Conservation (phyloP, 208 protist genomes). For the Acanthamoeba pearcei region DNA sequence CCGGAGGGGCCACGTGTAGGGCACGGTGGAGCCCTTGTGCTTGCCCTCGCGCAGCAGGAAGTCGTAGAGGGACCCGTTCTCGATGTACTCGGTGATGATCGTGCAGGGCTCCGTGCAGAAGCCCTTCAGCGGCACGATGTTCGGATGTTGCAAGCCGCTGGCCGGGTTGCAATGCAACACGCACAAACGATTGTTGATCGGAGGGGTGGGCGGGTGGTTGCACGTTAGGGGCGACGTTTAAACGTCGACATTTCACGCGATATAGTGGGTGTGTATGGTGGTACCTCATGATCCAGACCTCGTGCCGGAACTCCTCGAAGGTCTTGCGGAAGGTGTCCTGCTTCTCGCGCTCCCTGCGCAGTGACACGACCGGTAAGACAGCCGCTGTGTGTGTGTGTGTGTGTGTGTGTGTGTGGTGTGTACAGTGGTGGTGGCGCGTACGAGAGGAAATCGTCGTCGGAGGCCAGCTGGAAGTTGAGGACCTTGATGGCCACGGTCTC, state of each 20-base stretch:
- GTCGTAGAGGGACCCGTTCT: not conserved
- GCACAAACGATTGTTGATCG: not conserved
- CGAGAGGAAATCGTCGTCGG: not conserved
- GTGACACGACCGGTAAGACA: not conserved
- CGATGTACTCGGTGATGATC: constrained; percentile 33
- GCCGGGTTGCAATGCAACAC: not conserved
- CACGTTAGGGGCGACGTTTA: not conserved
- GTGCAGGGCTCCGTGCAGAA: constrained; percentile 65
- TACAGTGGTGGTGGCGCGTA: not conserved
- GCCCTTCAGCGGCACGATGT: constrained; percentile 72
- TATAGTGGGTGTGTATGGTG: too few relatives aligned
- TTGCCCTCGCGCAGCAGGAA: not conserved
- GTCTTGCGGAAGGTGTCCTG: not conserved
- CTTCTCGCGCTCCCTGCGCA: not conserved
- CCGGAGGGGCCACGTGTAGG: constrained; percentile 74
- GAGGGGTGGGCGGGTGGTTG: not conserved
- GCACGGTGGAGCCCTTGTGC: constrained; percentile 1
- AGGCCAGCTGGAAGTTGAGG: too few relatives aligned
- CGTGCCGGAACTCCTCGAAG: constrained; percentile 79
- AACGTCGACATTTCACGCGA: too few relatives aligned
- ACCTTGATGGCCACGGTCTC: constrained; percentile 16
- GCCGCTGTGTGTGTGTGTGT: not conserved
- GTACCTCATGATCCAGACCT: constrained; percentile 75
- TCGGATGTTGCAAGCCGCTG: constrained; percentile 76
- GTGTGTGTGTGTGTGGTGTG: not conserved